Base-by-base conservation (phyloP, 345 rosid genomes). In the Salix koriyanagi region DNA sequence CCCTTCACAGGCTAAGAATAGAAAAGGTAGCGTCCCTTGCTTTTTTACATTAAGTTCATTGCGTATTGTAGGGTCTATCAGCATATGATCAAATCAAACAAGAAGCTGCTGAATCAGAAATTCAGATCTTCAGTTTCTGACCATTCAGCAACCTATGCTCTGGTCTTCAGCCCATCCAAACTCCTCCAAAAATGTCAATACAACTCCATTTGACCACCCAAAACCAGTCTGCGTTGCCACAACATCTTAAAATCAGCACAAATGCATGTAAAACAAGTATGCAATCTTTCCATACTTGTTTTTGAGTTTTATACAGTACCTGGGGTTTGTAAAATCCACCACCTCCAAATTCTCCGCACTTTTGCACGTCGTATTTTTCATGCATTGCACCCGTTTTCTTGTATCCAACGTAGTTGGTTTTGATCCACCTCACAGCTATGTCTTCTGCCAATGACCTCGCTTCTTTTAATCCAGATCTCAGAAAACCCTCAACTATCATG, bases 191-290 rank as follows among this genome's bases (percentile, higher is more conserved):
- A 96, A 90, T 30, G 96, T 72, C 87, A 96, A 80, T 32, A 89
- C 87, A 61, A 96, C 98, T 46, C 97, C 98, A 76, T 92, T 96
- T n/a, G 99, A 86, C 99, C 98, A 96, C 23, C 96, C 97, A 75
- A 96, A 96, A 62, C 98, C 98, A 28, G 94, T 92, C 97, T 95
- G 90, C 86, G 86, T 8, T 69, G 23, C 65, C 71, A 1, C 58
- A 79, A 14, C 13, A 21, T 23, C 28, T 26, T 41, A 13, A 60
- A 46, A 67, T 21, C 6, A 23, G 26, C 12, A 10, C 30, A 64
- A 5, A 42, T 26, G 39, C 14, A 37, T 21, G 18, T 21, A 32
- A 32, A 52, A 36, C 21, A 54, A 39, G 26, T 23, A 25, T 58
- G 16, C 32, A 42, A 11, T 42, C 46, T 42, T 39, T 37, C 23